phyloP scores from a whole-genome alignment of 331 rosid genomes.

The Malus hybrid region DNA sequence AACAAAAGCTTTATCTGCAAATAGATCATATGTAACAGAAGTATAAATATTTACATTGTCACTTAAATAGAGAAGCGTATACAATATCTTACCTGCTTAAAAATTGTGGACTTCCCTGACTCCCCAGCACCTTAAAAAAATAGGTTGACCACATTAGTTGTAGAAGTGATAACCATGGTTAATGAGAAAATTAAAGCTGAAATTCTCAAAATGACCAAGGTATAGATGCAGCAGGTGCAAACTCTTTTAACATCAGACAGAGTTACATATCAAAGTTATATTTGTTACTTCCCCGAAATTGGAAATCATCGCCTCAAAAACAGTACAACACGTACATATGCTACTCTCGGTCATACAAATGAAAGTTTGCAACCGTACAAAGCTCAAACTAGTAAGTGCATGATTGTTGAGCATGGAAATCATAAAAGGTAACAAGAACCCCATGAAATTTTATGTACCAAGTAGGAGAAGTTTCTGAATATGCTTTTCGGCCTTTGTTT shows the following conservation, averaged over 20 bases:
- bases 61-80: conserved; percentile 9
- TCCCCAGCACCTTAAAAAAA: conserved; percentile 81
- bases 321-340: background rate
- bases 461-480: conserved; percentile 91
- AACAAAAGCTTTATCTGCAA: conserved; percentile 88
- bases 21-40: background rate
- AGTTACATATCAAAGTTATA: background rate
- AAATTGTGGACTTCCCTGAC: conserved; percentile 95
- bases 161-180: background rate
- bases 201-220: background rate
- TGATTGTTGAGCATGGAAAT: background rate
- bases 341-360: background rate
- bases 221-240: background rate
- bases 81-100: conserved; percentile 73
- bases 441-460: conserved; percentile 34
- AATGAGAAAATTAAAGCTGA: background rate
- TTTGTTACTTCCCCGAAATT: background rate
- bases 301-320: background rate
- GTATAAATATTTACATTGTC: conserved; percentile 6
- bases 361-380: background rate
- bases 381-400: conserved; percentile 2
- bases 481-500: conserved; percentile 58
- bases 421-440: background rate
- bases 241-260: background rate
- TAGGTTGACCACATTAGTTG: conserved; percentile 8